Evolutionary conservation across 1,284 basidiomycete genomes (phyloP).

Genomic region (Peniophora sp.): DNA sequence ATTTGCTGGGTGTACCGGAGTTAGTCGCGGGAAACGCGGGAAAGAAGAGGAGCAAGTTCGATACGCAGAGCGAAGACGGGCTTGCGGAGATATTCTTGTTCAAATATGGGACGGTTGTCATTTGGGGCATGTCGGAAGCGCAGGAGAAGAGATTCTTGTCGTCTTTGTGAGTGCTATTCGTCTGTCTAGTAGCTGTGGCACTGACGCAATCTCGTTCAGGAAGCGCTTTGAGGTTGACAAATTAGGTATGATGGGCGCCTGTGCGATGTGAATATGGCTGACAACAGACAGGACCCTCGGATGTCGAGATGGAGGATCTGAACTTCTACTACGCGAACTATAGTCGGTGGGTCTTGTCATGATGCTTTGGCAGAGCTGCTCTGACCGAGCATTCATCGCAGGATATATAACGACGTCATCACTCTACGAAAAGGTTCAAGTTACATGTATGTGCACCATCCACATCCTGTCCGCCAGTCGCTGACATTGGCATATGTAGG

Average conservation of each 20-base stretch:
- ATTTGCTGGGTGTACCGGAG: slow-evolving; percentile 69
- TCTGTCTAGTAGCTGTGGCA: not conserved
- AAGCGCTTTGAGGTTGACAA: slow-evolving; percentile 91
- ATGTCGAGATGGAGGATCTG: slow-evolving; percentile 91
- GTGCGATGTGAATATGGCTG: not conserved
- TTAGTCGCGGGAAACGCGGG: slow-evolving; percentile 27
- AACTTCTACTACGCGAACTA: slow-evolving; percentile 98
- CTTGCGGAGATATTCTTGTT: slow-evolving; percentile 91
- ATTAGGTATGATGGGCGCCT: slow-evolving; percentile 43
- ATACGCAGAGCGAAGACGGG: slow-evolving; percentile 41
- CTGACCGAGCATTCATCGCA: slow-evolving; percentile 20
- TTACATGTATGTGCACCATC: slow-evolving; percentile 70
- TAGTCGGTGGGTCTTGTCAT: slow-evolving; percentile 57
- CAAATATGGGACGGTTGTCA: slow-evolving; percentile 89
- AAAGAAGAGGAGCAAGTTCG: slow-evolving; percentile 52
- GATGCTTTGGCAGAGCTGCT: not conserved
- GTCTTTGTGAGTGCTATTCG: slow-evolving; percentile 60
- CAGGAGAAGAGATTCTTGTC: slow-evolving; percentile 87
- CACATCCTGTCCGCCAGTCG: slow-evolving; percentile 6
- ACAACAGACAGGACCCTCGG: slow-evolving; percentile 53
- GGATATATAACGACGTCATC: slow-evolving; percentile 98
- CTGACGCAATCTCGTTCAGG: slow-evolving; percentile 30
- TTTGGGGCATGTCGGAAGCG: slow-evolving; percentile 94
- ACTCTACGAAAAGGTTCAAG: slow-evolving; percentile 90
- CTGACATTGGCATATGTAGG: slow-evolving; percentile 38